These are phyloP conservation scores for Fusarium sp. DNA, from an alignment of 2,329 filamentous ascomycete species.

Conservation along the genomic window DNA sequence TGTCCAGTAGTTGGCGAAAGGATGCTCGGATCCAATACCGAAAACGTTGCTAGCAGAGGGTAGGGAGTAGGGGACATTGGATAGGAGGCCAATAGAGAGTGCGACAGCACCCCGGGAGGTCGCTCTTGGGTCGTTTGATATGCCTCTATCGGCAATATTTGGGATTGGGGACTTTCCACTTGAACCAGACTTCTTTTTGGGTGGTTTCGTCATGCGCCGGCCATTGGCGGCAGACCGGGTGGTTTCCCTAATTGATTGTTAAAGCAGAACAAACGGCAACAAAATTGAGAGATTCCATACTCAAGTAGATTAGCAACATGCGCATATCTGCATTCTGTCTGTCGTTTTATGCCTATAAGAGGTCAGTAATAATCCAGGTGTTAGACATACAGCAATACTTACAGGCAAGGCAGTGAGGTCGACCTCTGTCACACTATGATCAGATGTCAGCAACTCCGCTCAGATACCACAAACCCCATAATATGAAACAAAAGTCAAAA, in stretches of 20 bases:
- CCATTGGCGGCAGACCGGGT: slow-evolving; percentile 64
- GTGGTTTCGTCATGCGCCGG: slow-evolving; percentile 67
- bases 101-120: slow-evolving; percentile 63
- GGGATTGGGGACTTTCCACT: slow-evolving; percentile 57
- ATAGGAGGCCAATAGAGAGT: slow-evolving; percentile 71
- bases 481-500: neutral
- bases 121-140: slow-evolving; percentile 57
- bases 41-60: slow-evolving; percentile 81
- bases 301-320: slow-evolving; percentile 81
- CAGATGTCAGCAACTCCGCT: slow-evolving; percentile 18
- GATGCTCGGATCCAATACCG: slow-evolving; percentile 81
- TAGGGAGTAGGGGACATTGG: slow-evolving; percentile 77
- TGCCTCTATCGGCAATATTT: slow-evolving; percentile 66
- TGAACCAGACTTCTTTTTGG: slow-evolving; percentile 62
- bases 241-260: slow-evolving; percentile 61
- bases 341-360: slow-evolving; percentile 75
- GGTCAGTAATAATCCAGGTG: slow-evolving; percentile 22
- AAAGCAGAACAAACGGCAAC: slow-evolving; percentile 21
- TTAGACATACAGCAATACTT: slow-evolving; percentile 46
- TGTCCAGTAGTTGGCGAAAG: slow-evolving; percentile 88
- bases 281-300: slow-evolving; percentile 57
- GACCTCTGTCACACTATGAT: slow-evolving; percentile 76
- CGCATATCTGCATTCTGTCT: slow-evolving; percentile 80
- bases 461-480: neutral
- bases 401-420: slow-evolving; percentile 76